Evolutionary conservation across 1,284 basidiomycete genomes (phyloP).

Genomic region (Pseudozyma thailandica): DNA sequence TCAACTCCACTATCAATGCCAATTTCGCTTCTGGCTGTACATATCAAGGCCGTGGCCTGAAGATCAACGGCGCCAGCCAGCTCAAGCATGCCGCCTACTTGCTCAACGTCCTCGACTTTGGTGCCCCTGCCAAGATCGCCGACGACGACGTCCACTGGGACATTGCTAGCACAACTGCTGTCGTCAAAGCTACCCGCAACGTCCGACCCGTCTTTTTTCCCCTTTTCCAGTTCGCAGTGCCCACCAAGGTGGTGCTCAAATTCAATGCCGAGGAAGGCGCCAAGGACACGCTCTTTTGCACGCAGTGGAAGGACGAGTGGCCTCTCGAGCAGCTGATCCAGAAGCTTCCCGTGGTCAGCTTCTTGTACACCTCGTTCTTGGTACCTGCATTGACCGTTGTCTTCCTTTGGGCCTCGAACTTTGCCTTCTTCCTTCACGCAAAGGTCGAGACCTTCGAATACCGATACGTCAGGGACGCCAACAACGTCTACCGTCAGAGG

Average conservation of each 20-base stretch:
- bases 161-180: slow-evolving; percentile 25
- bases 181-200: slow-evolving; percentile 39
- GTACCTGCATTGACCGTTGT: slow-evolving; percentile 35
- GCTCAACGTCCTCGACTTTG: slow-evolving; percentile 46
- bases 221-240: slow-evolving; percentile 47
- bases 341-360: slow-evolving; percentile 22
- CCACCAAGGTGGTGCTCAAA: slow-evolving; percentile 31
- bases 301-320: slow-evolving; percentile 50
- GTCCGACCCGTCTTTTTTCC: slow-evolving; percentile 49
- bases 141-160: slow-evolving; percentile 48
- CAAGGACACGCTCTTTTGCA: slow-evolving; percentile 46
- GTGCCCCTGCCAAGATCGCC: slow-evolving; percentile 33
- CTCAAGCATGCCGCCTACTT: slow-evolving; percentile 51
- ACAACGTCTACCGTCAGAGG: slow-evolving; percentile 12
- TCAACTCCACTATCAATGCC: slow-evolving; percentile 56
- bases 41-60: slow-evolving; percentile 50
- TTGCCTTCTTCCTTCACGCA: slow-evolving; percentile 41
- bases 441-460: slow-evolving; percentile 22
- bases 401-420: slow-evolving; percentile 41
- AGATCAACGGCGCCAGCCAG: slow-evolving; percentile 47
- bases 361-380: slow-evolving; percentile 24
- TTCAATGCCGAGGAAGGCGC: slow-evolving; percentile 35
- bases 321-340: slow-evolving; percentile 29
- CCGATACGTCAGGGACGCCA: slow-evolving; percentile 18
- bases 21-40: slow-evolving; percentile 39